Conservation (phyloP, 257 asterid genomes). For the Ligustrum vulgare region DNA sequence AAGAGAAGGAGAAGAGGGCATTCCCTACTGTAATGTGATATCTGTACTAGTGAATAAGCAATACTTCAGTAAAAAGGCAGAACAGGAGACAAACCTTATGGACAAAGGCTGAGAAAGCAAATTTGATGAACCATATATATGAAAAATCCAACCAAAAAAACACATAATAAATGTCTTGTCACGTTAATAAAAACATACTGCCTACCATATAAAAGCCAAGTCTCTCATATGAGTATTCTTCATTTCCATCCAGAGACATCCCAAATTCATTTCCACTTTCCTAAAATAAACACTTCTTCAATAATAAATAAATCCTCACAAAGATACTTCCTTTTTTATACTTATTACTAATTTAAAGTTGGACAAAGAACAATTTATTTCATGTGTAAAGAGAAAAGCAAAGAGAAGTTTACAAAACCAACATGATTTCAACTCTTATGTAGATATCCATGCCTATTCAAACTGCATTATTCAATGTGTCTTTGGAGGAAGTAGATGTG, state of each 20-base stretch:
- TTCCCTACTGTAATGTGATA: conserved; percentile 4
- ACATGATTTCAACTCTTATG: neutral
- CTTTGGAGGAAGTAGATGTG: neutral
- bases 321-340: neutral
- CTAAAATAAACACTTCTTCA: neutral
- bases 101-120: neutral
- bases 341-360: neutral
- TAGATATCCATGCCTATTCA: neutral
- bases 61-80: conserved; percentile 7
- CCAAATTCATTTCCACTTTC: conserved; percentile 8
- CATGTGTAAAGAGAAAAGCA: neutral
- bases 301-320: neutral
- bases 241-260: neutral
- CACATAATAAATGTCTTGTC: neutral
- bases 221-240: conserved; percentile 3
- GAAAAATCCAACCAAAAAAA: conserved; percentile 5
- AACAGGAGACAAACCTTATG: neutral
- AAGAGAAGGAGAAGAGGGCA: neutral
- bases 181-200: neutral
- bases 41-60: neutral
- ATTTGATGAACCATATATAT: neutral
- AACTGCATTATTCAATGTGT: neutral
- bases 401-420: neutral
- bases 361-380: neutral
- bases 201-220: neutral